A percentile compares a stretch with the other conserved stretches of the same genome.
Evolutionary conservation across 441 rosid genomes (phyloP).

Genomic region (Eugenia klotzschiana): DNA sequence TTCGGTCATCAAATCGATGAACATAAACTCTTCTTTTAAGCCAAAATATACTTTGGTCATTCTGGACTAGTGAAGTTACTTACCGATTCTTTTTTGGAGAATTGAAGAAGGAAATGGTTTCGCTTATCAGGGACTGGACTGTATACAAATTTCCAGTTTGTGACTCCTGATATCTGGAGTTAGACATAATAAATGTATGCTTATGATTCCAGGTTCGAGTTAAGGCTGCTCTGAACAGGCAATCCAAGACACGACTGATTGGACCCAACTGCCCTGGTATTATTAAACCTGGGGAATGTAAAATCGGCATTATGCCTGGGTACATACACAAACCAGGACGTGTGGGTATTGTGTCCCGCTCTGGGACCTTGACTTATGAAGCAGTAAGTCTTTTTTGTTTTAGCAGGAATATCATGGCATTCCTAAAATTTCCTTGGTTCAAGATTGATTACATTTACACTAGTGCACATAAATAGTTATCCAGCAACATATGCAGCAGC

Average conservation of each 20-base stretch:
- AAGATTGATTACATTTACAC: neutral
- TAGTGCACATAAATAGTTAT: neutral
- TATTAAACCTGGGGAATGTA: constrained; percentile 90
- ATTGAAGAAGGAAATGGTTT: neutral
- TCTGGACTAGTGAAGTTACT: neutral
- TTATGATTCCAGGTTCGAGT: constrained; percentile 52
- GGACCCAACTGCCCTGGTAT: constrained; percentile 95
- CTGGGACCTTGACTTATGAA: constrained; percentile 90
- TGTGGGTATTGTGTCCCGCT: constrained; percentile 79
- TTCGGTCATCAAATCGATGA: neutral
- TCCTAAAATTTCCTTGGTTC: neutral
- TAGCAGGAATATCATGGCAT: neutral
- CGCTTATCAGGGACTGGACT: neutral
- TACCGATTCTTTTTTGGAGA: neutral
- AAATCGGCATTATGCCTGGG: constrained; percentile 92
- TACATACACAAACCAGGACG: constrained; percentile 89
- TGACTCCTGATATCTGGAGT: neutral
- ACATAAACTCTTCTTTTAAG: neutral
- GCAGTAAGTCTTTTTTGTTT: constrained; percentile 38
- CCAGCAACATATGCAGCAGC: neutral
- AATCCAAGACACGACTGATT: constrained; percentile 72
- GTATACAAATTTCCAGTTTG: neutral
- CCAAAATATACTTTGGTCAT: neutral
- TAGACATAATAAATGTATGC: neutral
- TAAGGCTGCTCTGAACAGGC: constrained; percentile 75